These are phyloP conservation scores for Chaetomiaceae sp. DNA, from an alignment of 2,329 filamentous ascomycete species.

Conservation along the genomic window DNA sequence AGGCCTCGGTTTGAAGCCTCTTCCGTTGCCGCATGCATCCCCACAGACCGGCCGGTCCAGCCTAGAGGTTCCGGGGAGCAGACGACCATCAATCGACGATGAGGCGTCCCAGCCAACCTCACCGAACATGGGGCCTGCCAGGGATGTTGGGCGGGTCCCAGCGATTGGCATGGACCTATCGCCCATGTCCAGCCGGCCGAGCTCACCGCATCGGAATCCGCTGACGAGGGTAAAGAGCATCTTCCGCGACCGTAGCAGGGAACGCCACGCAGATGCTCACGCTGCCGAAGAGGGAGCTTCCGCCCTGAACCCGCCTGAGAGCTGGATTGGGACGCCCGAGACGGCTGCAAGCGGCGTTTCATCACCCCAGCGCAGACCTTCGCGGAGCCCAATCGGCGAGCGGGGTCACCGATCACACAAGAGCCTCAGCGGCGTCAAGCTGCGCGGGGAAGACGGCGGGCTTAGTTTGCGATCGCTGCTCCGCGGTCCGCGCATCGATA, in stretches of 20 bases:
- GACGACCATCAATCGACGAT: constrained; percentile 41
- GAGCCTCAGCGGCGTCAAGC: constrained; percentile 46
- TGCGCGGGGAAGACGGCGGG: constrained; percentile 44
- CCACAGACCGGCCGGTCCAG: constrained; percentile 39
- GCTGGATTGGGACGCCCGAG: constrained; percentile 31
- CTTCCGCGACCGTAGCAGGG: constrained; percentile 51
- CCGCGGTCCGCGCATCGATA: constrained; percentile 71
- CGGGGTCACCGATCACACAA: constrained; percentile 44
- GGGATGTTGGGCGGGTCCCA: constrained; percentile 49
- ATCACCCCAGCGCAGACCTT: constrained; percentile 30
- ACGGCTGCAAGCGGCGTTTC: constrained; percentile 29
- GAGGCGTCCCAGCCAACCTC: constrained; percentile 48
- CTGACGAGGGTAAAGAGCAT: constrained; percentile 53
- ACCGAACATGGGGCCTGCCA: constrained; percentile 44
- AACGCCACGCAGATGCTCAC: constrained; percentile 35
- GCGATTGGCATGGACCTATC: constrained; percentile 61
- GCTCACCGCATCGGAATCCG: constrained; percentile 60
- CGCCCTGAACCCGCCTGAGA: constrained; percentile 21
- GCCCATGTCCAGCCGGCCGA: constrained; percentile 56
- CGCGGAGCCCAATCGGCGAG: constrained; percentile 39
- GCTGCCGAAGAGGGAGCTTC: constrained; percentile 32
- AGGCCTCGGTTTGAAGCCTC: constrained; percentile 20
- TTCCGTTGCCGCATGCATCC: constrained; percentile 15
- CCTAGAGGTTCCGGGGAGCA: constrained; percentile 44
- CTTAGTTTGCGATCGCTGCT: constrained; percentile 66